Conservation (phyloP, 768 basidiomycete species). For the Naganishia onofrii region DNA sequence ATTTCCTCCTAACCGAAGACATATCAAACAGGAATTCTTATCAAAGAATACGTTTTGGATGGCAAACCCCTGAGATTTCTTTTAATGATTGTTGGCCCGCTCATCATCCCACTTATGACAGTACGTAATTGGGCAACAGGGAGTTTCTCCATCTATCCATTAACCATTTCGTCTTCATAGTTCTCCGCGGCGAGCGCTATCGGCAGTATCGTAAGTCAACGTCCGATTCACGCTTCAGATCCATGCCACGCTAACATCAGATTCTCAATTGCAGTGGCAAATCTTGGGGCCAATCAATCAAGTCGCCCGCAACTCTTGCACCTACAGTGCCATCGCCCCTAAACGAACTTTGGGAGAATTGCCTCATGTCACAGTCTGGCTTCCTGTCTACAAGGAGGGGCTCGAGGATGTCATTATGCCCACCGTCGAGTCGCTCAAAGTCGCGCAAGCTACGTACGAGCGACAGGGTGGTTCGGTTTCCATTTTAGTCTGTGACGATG, state of each 20-base stretch:
- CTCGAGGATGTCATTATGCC: constrained; percentile 59
- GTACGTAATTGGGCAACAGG: background rate
- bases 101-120: constrained; percentile 42
- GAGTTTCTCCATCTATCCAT: background rate
- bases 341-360: constrained; percentile 61
- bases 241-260: background rate
- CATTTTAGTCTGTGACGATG: constrained; percentile 81
- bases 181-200: background rate
- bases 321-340: constrained; percentile 47
- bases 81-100: constrained; percentile 65
- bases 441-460: constrained; percentile 81
- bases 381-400: constrained; percentile 35
- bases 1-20: background rate
- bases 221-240: too few species aligned
- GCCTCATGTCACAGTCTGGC: constrained; percentile 52
- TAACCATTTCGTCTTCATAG: background rate
- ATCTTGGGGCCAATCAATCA: constrained; percentile 50
- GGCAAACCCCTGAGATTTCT: constrained; percentile 64
- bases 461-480: constrained; percentile 77
- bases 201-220: background rate
- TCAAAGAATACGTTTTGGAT: constrained; percentile 70
- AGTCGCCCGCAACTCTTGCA: constrained; percentile 47
- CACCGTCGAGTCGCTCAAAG: constrained; percentile 68
- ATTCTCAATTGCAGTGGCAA: constrained; percentile 40
- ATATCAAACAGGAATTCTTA: constrained; percentile 55